Evolutionary conservation across 2,329 filamentous ascomycete genomes (phyloP), one percentile per base, ranked within the genome.

Genomic region (Chrysoporthe austroafricana): DNA sequence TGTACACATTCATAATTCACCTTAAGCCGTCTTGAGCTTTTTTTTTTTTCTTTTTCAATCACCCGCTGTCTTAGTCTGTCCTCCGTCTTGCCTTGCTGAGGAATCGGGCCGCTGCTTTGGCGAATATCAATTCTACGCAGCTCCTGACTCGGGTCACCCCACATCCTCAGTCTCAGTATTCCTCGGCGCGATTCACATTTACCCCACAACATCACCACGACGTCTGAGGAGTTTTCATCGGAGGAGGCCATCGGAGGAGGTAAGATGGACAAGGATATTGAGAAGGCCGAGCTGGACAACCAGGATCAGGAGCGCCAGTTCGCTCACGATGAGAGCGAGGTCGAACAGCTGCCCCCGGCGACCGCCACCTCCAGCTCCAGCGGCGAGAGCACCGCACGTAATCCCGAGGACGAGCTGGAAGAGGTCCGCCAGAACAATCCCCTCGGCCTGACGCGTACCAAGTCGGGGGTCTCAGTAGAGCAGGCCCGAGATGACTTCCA

Each of bases 401-500:
- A 76, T 66, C 70, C 74, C 18, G 81, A 82, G 69, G 77, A 83
- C 58, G 74, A 79, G 70, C 75, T 77, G 39, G 80, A 84, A 66
- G 75, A 78, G 63, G 79, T 77, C 5, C 78, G 80, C 32, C 80
- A 79, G 62, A 79, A 76, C 69, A 86, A 86, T 71, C 83, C 84
- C 59, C 79, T 81, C 72, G 84, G 84, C 46, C 80, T 81, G 64
- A 78, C 81, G 5, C 74, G 74, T n/a, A 73, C 77, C 34, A 71
- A 76, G 61, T 73, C 74, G 2, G 87, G 88, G 32, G 84, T 94
- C 43, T 88, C 90, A 9, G 84, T 94, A 63, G 81, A 86, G 68
- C 85, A 86, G 63, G 91, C 91, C 56, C 86, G 92, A 76, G 86
- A 86, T 43, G 90, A 93, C 36, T 94, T 94, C 71, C 86, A 85